phyloP scores from a whole-genome alignment of 495 filamentous ascomycete species.

The Penicillium dipodomyicola region DNA sequence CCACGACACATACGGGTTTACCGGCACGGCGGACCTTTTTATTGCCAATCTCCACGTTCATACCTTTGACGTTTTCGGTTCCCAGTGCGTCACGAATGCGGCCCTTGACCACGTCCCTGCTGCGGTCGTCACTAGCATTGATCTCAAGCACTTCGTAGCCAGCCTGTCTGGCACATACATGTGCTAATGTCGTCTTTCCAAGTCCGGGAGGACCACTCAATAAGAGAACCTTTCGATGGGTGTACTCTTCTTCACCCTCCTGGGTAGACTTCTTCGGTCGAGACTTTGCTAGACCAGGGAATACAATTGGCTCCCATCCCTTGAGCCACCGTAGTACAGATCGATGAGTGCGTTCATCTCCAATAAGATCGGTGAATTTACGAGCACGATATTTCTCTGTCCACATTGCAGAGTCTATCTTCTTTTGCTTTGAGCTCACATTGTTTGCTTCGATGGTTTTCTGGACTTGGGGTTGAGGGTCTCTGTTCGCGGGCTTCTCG shows the following conservation, averaged over 20 bases:
- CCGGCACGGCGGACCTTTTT: constrained; percentile 70
- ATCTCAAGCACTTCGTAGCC: constrained; percentile 95
- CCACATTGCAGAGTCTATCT: constrained; percentile 61
- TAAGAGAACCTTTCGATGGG: constrained; percentile 82
- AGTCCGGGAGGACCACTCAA: constrained; percentile 88
- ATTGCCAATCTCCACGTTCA: constrained; percentile 60
- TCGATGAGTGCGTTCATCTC: constrained; percentile 91
- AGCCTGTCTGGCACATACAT: constrained; percentile 92
- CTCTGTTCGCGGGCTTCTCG: constrained; percentile 31
- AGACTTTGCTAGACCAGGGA: constrained; percentile 64
- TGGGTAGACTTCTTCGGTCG: constrained; percentile 44
- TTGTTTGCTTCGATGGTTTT: constrained; percentile 40
- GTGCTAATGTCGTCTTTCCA: constrained; percentile 93
- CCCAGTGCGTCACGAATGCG: constrained; percentile 83
- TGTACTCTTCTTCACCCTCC: constrained; percentile 58
- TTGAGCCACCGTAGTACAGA: constrained; percentile 92
- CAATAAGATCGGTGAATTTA: constrained; percentile 88
- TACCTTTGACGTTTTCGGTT: constrained; percentile 86
- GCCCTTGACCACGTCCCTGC: constrained; percentile 92
- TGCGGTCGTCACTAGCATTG: constrained; percentile 93
- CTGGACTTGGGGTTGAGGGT: constrained; percentile 24
- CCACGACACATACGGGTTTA: constrained; percentile 85
- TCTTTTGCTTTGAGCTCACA: constrained; percentile 30
- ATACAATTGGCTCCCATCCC: constrained; percentile 88
- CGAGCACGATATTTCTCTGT: constrained; percentile 89